These are phyloP conservation scores for Mucor sp. DNA, from an alignment of 371 early-diverging fungal genomes.

Conservation along the genomic window DNA sequence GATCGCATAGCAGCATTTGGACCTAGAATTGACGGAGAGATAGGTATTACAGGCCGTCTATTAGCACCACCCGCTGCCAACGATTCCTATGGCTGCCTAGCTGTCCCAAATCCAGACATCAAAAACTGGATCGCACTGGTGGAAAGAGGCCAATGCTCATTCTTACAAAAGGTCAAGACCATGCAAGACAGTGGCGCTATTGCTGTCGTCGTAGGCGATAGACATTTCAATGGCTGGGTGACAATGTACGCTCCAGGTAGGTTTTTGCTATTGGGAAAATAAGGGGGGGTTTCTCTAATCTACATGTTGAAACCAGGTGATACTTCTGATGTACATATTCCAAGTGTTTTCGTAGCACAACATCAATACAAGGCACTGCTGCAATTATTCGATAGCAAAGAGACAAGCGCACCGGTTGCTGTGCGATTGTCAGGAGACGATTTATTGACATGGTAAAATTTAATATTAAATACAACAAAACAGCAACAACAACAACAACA, in stretches of 20 bases:
- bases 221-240: slow-evolving; percentile 67
- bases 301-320: slow-evolving; percentile 52
- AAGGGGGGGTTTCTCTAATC: background rate
- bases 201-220: slow-evolving; percentile 92
- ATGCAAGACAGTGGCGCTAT: slow-evolving; percentile 87
- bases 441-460: slow-evolving; percentile 44
- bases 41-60: slow-evolving; percentile 50
- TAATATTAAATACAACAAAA: background rate
- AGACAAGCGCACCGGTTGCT: slow-evolving; percentile 25
- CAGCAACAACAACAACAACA: too few species aligned
- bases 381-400: slow-evolving; percentile 31
- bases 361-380: slow-evolving; percentile 63
- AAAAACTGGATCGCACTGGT: slow-evolving; percentile 82
- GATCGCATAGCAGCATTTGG: slow-evolving; percentile 77
- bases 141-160: slow-evolving; percentile 85
- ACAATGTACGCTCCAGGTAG: slow-evolving; percentile 92
- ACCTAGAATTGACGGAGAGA: slow-evolving; percentile 51
- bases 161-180: slow-evolving; percentile 85
- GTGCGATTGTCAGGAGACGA: slow-evolving; percentile 47
- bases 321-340: slow-evolving; percentile 74
- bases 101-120: background rate
- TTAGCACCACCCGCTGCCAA: slow-evolving; percentile 24
- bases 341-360: slow-evolving; percentile 80
- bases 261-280: background rate
- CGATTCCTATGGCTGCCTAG: slow-evolving; percentile 37